Conservation (phyloP, 345 rosid species). For the Aquilaria yunnanensis region DNA sequence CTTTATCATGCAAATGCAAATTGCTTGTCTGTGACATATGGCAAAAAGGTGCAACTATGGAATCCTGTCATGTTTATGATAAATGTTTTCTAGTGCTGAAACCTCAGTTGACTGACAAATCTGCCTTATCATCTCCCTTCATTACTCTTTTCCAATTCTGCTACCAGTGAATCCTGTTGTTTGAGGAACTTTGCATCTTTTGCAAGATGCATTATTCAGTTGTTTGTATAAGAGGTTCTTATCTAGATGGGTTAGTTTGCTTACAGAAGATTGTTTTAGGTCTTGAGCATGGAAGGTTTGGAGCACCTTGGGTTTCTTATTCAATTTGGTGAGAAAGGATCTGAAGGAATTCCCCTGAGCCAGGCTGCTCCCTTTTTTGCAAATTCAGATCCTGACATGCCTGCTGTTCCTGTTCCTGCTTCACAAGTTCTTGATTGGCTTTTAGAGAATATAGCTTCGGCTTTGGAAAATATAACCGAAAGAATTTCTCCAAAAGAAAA, state of each 20-base stretch:
- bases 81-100: too few species aligned
- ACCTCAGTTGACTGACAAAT: too few species aligned
- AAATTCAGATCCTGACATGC: slow-evolving; percentile 99
- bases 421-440: slow-evolving; percentile 92
- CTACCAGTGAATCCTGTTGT: neutral
- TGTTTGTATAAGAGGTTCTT: neutral
- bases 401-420: slow-evolving; percentile 90
- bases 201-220: neutral
- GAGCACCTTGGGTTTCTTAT: slow-evolving; percentile 95
- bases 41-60: too few species aligned
- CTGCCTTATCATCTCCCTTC: too few species aligned
- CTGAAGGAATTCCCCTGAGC: slow-evolving; percentile 70
- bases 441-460: slow-evolving; percentile 65
- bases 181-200: neutral
- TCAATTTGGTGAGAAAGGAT: slow-evolving; percentile 89
- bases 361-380: slow-evolving; percentile 96
- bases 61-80: too few species aligned
- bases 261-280: slow-evolving; percentile 40
- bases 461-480: slow-evolving; percentile 75
- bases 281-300: slow-evolving; percentile 83
- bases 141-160: too few species aligned
- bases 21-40: too few species aligned
- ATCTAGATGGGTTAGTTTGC: slow-evolving; percentile 8
- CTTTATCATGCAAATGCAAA: too few species aligned
- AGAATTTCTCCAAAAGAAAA: slow-evolving; percentile 86